Percentiles rank a stretch among this genome's conserved stretches.
These are phyloP conservation scores for Alternaria gansuensis DNA, from an alignment of 2,329 filamentous ascomycete species.

Conservation along the genomic window DNA sequence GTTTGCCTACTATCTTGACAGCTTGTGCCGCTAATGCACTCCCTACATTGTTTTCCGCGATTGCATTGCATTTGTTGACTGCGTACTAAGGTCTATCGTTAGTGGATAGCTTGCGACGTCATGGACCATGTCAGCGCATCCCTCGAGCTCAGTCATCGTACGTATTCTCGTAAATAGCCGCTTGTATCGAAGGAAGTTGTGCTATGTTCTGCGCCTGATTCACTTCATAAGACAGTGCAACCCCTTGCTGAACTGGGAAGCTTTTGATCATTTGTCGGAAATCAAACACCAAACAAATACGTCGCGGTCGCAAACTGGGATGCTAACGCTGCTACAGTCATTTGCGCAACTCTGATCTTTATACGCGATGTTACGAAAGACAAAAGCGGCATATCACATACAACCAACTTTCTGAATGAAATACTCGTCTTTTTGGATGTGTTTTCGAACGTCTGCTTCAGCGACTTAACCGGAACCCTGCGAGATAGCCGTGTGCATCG, in stretches of 20 bases:
- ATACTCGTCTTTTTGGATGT: conserved; percentile 26
- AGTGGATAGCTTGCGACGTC: background rate
- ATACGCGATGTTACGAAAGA: conserved; percentile 27
- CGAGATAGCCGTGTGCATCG: conserved; percentile 21
- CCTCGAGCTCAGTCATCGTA: conserved; percentile 22
- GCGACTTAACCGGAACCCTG: conserved; percentile 21
- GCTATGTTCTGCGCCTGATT: background rate
- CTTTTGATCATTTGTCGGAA: background rate
- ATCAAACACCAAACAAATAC: background rate
- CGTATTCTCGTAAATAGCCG: background rate
- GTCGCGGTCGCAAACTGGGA: background rate
- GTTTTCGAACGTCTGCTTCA: conserved; percentile 27
- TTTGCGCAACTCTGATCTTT: conserved; percentile 28
- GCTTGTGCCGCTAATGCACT: conserved; percentile 8
- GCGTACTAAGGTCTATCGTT: background rate
- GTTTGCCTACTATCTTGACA: conserved; percentile 3
- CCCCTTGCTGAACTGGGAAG: background rate
- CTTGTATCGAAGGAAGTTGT: background rate
- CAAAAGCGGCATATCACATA: conserved; percentile 6
- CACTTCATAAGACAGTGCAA: background rate
- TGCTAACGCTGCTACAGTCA: conserved; percentile 17
- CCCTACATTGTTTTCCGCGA: background rate
- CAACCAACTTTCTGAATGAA: conserved; percentile 12
- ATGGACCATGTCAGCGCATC: conserved; percentile 22
- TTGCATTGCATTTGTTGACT: background rate